Base-by-base conservation (phyloP, 352 stramenopile genomes). In the Pythium phragmiticola region DNA sequence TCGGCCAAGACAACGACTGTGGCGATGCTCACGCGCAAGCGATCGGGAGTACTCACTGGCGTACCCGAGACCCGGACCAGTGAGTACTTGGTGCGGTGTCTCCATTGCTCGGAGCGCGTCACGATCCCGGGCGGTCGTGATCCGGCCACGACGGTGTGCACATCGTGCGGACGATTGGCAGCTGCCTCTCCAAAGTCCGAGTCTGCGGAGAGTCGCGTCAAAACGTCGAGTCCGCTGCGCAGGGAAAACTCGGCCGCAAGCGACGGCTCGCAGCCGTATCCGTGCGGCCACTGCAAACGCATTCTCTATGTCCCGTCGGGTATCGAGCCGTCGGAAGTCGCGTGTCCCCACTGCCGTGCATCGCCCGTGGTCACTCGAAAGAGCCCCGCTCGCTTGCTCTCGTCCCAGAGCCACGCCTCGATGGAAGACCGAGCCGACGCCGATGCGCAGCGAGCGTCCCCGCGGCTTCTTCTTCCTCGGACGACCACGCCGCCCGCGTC, bases 301-400 rank as follows among this genome's bases (percentile, higher is more conserved):
- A 52, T 80, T 16, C 50, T 92, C 12, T 73, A 82, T 7, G 60
- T 92, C 11, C 80, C 81, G 0, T 49, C 70, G 13, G 78, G 73
- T 2, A 72, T 83, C 26, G 69, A 67, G 11, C 61, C 73, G 19
- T 61, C 68, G 0, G 83, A 92, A n/a, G 74, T 89, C 14, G 78
- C 83, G 17, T 91, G 82, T 50, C 82, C 82, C 17, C 78, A 89
- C 58, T 91, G 82, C 37, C 74, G 80, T 30, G 75, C 87, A 26
- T 80, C 83, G 12, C 78, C 78, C 7, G 73, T 76, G 0, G 73
- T 85, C 23, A 78, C 69, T 50, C 57, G 43, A 4, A 62, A 66
- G 19, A 3, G 41, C 4, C 46, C 63, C 1, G 8, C 50, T 0
- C 39, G 48, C 14, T 33, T 46, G 16, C 39, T 49, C 14, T 70